phyloP scores from a whole-genome alignment of 345 rosid species.

The Euphorbia tirucalli region DNA sequence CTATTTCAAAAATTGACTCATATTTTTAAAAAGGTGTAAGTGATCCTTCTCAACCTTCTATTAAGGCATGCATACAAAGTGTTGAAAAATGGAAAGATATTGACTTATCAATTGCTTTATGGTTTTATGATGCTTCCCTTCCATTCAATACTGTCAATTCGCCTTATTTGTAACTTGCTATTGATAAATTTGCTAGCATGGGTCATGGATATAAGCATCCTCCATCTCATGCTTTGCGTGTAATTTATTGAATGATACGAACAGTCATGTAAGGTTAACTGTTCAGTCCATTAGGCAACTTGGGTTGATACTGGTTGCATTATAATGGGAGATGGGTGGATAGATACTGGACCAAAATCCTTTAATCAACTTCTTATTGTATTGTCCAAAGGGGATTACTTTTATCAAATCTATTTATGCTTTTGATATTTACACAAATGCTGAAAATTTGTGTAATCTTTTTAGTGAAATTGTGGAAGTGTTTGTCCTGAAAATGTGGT shows the following conservation, averaged over 20 bases:
- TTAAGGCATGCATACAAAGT: no score
- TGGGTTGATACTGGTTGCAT: neutral
- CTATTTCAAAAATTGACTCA: neutral
- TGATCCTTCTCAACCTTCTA: no score
- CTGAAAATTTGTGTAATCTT: neutral
- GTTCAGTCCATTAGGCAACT: neutral
- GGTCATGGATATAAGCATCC: no score
- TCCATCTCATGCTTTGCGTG: neutral
- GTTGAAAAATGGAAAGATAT: no score
- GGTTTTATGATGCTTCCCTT: no score
- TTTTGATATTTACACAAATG: neutral
- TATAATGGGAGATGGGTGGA: slow-evolving; percentile 3
- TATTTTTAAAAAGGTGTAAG: neutral
- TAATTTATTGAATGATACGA: neutral
- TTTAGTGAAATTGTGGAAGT: neutral
- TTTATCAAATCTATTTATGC: neutral
- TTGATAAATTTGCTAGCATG: no score
- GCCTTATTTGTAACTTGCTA: no score
- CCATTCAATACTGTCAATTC: no score
- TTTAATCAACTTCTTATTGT: neutral
- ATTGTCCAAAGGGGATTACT: neutral
- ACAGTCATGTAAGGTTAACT: neutral
- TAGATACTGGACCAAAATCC: neutral
- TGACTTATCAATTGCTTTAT: no score
- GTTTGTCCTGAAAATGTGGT: neutral